These are phyloP conservation scores for Penicillium sp. DNA, from an alignment of 2,329 filamentous ascomycete genomes.

Conservation along the genomic window DNA sequence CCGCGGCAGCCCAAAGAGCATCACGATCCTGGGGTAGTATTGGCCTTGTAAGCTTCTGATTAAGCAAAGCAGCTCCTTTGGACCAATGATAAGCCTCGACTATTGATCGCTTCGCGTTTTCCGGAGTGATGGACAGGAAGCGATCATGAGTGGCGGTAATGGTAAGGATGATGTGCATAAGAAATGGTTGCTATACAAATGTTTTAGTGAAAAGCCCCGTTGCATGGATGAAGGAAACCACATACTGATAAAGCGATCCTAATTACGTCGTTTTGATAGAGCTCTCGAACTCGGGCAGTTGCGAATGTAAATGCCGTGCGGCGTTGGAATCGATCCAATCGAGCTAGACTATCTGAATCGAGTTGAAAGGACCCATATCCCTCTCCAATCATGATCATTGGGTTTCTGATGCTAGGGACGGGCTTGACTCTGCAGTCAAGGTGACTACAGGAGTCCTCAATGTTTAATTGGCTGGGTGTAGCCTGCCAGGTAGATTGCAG, in stretches of 20 bases:
- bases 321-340: conserved; percentile 9
- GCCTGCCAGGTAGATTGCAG: conserved; percentile 44
- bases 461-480: conserved; percentile 31
- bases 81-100: conserved; percentile 13
- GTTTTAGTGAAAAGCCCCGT: neutral
- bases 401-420: neutral
- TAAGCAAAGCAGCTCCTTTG: conserved; percentile 7
- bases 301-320: conserved; percentile 11
- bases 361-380: conserved; percentile 11
- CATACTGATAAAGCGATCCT: conserved; percentile 12
- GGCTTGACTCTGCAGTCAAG: conserved; percentile 2
- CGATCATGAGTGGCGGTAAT: conserved; percentile 56
- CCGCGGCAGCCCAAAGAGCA: conserved; percentile 17
- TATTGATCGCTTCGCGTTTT: neutral
- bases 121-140: conserved; percentile 30
- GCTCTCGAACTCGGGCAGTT: neutral
- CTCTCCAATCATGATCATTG: conserved; percentile 4
- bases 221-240: conserved; percentile 25
- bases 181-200: conserved; percentile 48
- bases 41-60: conserved; percentile 9
- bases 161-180: conserved; percentile 56
- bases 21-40: conserved; percentile 17
- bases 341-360: conserved; percentile 2
- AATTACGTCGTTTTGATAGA: conserved; percentile 10
- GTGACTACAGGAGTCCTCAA: neutral